Percentiles rank a stretch among this genome's conserved stretches.
Conservation (phyloP, 2,329 filamentous ascomycete genomes). For the Aulographum hederae region DNA sequence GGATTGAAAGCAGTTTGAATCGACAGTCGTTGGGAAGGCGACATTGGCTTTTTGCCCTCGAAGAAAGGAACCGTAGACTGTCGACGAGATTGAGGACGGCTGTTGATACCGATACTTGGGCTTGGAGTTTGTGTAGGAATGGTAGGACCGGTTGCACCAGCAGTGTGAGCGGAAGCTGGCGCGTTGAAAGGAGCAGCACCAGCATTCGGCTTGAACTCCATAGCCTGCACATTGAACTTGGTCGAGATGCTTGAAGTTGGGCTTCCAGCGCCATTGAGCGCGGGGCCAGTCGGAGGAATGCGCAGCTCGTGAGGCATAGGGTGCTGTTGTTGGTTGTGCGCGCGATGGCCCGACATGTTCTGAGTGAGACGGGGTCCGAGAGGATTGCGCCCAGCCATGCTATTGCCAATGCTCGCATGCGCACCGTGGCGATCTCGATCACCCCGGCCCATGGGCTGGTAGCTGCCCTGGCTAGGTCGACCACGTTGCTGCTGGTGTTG, state of each 20-base stretch:
- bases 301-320: slow-evolving; percentile 40
- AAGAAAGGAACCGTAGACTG: slow-evolving; percentile 33
- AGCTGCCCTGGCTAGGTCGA: slow-evolving; percentile 31
- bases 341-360: too few species aligned
- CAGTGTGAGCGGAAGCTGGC: slow-evolving; percentile 58
- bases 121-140: too few species aligned
- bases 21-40: slow-evolving; percentile 34
- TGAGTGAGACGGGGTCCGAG: too few species aligned
- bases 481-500: too few species aligned
- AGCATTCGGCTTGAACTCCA: slow-evolving; percentile 73
- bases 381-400: too few species aligned
- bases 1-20: slow-evolving; percentile 40
- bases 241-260: slow-evolving; percentile 33
- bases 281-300: slow-evolving; percentile 54
- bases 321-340: background rate
- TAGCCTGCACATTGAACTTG: slow-evolving; percentile 42
- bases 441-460: too few species aligned
- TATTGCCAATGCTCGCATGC: too few species aligned
- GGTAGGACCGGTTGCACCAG: too few species aligned
- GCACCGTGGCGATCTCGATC: too few species aligned
- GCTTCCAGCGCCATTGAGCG: slow-evolving; percentile 30
- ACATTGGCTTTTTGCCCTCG: slow-evolving; percentile 53
- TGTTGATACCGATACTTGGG: too few species aligned
- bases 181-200: too few species aligned
- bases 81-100: slow-evolving; percentile 11